Percentiles rank a stretch among this genome's conserved stretches.
These are phyloP conservation scores for Didymella sp. DNA, from an alignment of 2,329 filamentous ascomycete genomes.

Conservation along the genomic window DNA sequence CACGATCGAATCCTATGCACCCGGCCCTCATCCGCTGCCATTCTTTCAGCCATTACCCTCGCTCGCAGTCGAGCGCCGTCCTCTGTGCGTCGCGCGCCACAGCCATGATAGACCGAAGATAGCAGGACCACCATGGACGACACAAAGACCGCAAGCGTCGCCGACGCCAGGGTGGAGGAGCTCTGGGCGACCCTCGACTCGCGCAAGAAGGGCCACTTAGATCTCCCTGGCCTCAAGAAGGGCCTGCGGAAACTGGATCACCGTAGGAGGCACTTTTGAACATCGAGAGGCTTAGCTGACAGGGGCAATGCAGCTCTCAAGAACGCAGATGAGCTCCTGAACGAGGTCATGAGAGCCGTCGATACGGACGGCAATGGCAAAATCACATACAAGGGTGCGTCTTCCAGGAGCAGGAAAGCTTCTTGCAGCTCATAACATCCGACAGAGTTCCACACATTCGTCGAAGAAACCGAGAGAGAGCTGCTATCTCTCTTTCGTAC, in stretches of 20 bases:
- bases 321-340: conserved; percentile 86
- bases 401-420: not conserved
- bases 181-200: conserved; percentile 86
- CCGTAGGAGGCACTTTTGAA: conserved; percentile 63
- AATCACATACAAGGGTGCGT: conserved; percentile 84
- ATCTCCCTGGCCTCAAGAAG: conserved; percentile 82
- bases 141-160: conserved; percentile 77
- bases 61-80: conserved; percentile 30
- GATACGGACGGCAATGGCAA: conserved; percentile 87
- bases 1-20: conserved; percentile 34
- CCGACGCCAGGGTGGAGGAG: conserved; percentile 80
- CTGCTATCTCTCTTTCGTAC: conserved; percentile 80
- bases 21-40: conserved; percentile 27
- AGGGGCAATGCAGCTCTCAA: conserved; percentile 68
- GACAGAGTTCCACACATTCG: conserved; percentile 86
- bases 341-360: conserved; percentile 79
- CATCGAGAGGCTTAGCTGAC: conserved; percentile 27
- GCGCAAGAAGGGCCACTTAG: conserved; percentile 76
- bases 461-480: conserved; percentile 84
- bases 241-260: conserved; percentile 90
- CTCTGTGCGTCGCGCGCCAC: conserved; percentile 35
- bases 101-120: conserved; percentile 52
- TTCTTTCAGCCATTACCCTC: conserved; percentile 25
- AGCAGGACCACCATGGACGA: conserved; percentile 67
- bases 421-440: conserved; percentile 25